Evolutionary conservation across 305 asterid species (phyloP).

Genomic region (Fraxinus xanthoxyloides): DNA sequence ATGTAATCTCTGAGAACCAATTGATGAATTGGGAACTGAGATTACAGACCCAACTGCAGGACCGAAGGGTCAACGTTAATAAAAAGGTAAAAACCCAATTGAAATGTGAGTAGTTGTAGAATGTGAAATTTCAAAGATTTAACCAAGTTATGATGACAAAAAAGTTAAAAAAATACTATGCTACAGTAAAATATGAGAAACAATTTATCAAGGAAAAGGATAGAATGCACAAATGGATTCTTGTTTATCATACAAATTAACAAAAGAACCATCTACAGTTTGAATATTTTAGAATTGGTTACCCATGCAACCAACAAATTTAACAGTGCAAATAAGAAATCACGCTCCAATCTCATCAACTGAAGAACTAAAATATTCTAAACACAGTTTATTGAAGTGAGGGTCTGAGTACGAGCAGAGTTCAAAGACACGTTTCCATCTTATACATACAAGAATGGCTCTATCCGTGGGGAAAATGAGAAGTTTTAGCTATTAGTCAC

Average conservation of each 20-base stretch:
- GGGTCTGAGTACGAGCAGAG: neutral
- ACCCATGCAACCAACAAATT: neutral
- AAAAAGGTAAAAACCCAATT: neutral
- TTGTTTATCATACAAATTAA: neutral
- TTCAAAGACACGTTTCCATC: neutral
- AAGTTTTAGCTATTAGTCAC: neutral
- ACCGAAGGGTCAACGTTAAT: neutral
- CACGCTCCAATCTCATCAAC: neutral
- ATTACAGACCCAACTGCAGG: slow-evolving; percentile 31
- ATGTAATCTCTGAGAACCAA: slow-evolving; percentile 51
- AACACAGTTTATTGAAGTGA: neutral
- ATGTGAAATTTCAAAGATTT: neutral
- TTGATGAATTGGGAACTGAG: slow-evolving; percentile 34
- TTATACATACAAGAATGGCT: neutral
- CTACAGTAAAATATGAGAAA: neutral
- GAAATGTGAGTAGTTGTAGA: neutral
- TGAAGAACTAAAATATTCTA: neutral
- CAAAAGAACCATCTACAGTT: neutral
- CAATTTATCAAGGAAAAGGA: neutral
- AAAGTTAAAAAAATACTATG: neutral
- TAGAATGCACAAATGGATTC: neutral
- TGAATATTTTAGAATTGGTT: neutral
- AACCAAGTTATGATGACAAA: neutral
- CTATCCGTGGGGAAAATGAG: neutral
- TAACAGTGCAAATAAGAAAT: neutral